Evolutionary conservation across 139 green algal genomes (phyloP), one percentile per base, ranked within the genome.

Genomic region (Cymbomonas tetramitiformis): DNA sequence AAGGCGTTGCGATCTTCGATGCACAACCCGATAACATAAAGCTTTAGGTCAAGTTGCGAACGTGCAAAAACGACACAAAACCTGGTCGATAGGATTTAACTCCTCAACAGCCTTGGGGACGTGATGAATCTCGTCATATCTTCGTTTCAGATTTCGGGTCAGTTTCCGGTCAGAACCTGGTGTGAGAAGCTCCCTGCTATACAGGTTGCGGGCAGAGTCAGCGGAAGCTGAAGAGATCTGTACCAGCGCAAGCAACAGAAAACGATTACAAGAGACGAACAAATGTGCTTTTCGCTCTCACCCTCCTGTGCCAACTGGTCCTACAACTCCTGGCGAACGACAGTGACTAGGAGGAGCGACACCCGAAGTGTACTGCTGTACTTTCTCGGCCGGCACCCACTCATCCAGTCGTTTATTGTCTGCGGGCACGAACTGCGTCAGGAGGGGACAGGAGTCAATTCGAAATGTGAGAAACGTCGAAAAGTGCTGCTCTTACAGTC

Each of bases 51-150:
- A n/a, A n/a, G n/a, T n/a, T n/a, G n/a, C n/a, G n/a, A n/a, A n/a
- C n/a, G n/a, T n/a, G n/a, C n/a, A n/a, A n/a, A n/a, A n/a, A n/a
- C n/a, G n/a, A n/a, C n/a, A n/a, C n/a, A n/a, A n/a, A n/a, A n/a
- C n/a, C n/a, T 60, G 52, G 28, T 65, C 43, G 30, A 56, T 30
- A 9, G 23, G 26, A 19, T 46, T 12, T 12, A 65, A 33, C 33
- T 65, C 57, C 46, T 65, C 57, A 3, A 38, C 19, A 5, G 6
- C 46, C 33, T 46, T 28, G 7, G 43, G 7, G 43, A 65, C 57
- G 43, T 65, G 46, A 21, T 56, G 19, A n/a, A 57, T 57, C 29
- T 56, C 41, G n/a, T 65, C 49, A 30, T 48, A 56, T 18, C 43
- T 19, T 25, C 57, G 44, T 33, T 65, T 65, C 6, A 52, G 30